Percentiles rank a stretch among this genome's conserved stretches.
Conservation (phyloP, 2,329 filamentous ascomycete species). For the Microdochium trichocladiopsis region DNA sequence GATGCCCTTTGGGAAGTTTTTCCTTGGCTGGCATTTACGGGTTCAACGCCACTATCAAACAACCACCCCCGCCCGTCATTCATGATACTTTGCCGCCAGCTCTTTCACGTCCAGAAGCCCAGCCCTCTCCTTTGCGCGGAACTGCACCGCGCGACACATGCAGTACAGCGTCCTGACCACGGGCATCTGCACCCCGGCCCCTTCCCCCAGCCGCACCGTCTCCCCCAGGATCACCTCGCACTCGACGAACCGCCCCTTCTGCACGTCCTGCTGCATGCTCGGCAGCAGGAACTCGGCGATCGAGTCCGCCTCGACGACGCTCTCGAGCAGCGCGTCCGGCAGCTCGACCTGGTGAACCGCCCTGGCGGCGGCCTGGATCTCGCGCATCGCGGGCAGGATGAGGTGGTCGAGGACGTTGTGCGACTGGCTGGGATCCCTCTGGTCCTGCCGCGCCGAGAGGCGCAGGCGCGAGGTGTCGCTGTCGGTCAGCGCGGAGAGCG, state of each 20-base stretch:
- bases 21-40: no score
- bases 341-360: conserved; percentile 32
- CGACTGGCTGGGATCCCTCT: conserved; percentile 17
- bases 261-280: conserved; percentile 46
- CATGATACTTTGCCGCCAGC: not conserved
- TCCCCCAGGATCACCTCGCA: not conserved
- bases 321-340: conserved; percentile 31
- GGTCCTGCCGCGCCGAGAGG: conserved; percentile 18
- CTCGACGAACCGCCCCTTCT: conserved; percentile 22
- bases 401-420: conserved; percentile 41
- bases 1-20: no score
- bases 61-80: not conserved
- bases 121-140: not conserved
- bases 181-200: not conserved
- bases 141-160: not conserved
- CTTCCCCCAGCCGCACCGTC: not conserved
- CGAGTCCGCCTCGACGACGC: conserved; percentile 40
- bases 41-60: no score
- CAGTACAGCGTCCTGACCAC: not conserved
- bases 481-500: conserved; percentile 41
- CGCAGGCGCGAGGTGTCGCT: conserved; percentile 44
- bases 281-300: conserved; percentile 39
- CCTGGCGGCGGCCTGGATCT: conserved; percentile 38
- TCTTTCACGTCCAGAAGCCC: not conserved
- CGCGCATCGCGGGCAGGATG: conserved; percentile 34